Conservation (phyloP, 2,329 filamentous ascomycete species). For the Lachnellula willkommii region DNA sequence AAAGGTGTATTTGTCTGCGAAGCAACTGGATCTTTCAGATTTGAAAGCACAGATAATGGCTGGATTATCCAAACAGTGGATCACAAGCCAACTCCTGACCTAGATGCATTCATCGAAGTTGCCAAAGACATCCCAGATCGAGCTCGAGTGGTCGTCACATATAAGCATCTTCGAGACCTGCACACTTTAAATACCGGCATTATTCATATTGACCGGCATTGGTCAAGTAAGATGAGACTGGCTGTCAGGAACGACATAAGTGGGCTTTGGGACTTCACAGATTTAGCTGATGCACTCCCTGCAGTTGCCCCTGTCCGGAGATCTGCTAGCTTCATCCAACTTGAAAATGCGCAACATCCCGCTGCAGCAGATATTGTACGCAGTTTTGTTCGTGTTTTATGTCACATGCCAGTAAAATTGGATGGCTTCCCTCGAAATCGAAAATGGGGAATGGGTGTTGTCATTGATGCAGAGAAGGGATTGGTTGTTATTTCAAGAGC, state of each 20-base stretch:
- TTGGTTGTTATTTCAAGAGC: constrained; percentile 91
- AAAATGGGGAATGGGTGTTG: constrained; percentile 91
- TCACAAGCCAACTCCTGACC: constrained; percentile 81
- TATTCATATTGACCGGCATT: constrained; percentile 88
- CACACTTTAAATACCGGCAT: constrained; percentile 93
- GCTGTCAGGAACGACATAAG: constrained; percentile 84
- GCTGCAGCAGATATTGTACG: constrained; percentile 90
- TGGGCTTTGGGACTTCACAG: constrained; percentile 90
- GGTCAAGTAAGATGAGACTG: constrained; percentile 90
- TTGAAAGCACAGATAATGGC: constrained; percentile 84
- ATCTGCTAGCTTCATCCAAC: constrained; percentile 84
- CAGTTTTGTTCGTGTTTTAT: constrained; percentile 90
- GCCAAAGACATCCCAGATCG: constrained; percentile 80
- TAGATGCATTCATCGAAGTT: constrained; percentile 84
- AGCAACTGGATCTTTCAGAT: constrained; percentile 87
- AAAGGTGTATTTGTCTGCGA: constrained; percentile 94
- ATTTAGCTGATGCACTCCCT: constrained; percentile 75
- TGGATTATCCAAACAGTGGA: constrained; percentile 93
- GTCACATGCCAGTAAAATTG: constrained; percentile 89
- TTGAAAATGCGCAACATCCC: constrained; percentile 81
- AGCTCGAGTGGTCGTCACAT: constrained; percentile 85
- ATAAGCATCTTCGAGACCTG: constrained; percentile 90
- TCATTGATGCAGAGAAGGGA: constrained; percentile 96
- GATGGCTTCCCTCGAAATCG: constrained; percentile 96
- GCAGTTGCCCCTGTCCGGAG: constrained; percentile 65